phyloP scores from a whole-genome alignment of 176 grass and related monocot species.

The Hyparrhenia diplandra region DNA sequence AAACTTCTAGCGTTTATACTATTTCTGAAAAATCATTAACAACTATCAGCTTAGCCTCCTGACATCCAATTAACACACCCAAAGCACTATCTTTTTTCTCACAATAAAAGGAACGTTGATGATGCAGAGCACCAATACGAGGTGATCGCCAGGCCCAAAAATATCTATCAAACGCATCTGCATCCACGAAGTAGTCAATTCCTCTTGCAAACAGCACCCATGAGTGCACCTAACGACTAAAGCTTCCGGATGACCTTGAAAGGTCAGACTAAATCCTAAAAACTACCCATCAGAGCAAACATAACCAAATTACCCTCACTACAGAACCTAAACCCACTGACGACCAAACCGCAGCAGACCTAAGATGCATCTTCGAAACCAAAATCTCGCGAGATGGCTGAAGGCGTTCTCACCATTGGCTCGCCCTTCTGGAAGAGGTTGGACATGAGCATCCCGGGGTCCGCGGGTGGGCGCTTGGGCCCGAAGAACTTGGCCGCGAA shows the following conservation, averaged over 20 bases:
- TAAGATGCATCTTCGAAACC: conserved; percentile 2
- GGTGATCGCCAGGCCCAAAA: not conserved
- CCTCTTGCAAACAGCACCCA: not conserved
- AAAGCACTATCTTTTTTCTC: not conserved
- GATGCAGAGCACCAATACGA: not conserved
- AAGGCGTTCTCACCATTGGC: conserved; percentile 52
- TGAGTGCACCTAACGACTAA: not conserved
- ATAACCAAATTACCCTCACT: not conserved
- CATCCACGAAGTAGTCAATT: not conserved
- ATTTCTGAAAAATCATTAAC: not conserved
- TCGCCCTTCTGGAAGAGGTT: conserved; percentile 96
- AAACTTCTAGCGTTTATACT: not conserved
- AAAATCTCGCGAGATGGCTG: not conserved
- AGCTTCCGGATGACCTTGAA: not conserved
- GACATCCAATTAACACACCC: not conserved
- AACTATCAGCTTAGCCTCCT: not conserved
- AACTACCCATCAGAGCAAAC: not conserved
- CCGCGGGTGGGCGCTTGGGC: conserved; percentile 56
- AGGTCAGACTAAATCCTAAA: conserved; percentile 2
- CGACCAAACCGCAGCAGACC: not conserved
- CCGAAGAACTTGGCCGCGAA: conserved; percentile 96
- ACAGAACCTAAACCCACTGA: not conserved
- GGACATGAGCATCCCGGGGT: conserved; percentile 66
- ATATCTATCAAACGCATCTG: not conserved
- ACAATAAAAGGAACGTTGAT: not conserved